Conservation (phyloP, 1,284 basidiomycete species). For the Clitocybe nebularis region DNA sequence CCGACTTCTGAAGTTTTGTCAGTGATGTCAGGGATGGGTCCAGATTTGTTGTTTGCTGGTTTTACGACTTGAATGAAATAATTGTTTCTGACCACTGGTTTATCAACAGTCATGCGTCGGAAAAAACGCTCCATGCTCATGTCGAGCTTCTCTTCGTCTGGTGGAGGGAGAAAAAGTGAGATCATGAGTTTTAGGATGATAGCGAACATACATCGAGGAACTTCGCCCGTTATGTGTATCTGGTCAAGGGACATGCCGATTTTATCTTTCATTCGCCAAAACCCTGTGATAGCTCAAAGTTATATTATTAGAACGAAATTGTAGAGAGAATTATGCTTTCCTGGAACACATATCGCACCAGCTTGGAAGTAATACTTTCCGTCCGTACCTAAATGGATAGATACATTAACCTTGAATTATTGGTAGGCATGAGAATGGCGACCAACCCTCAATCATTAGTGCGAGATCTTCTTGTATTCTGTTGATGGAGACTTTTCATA, state of each 20-base stretch:
- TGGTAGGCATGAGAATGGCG: neutral
- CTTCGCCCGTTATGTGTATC: slow-evolving; percentile 66
- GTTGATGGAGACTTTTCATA: neutral
- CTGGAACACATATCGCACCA: slow-evolving; percentile 65
- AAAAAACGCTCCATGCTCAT: slow-evolving; percentile 70
- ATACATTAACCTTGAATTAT: neutral
- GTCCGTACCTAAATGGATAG: slow-evolving; percentile 43
- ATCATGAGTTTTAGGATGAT: slow-evolving; percentile 1
- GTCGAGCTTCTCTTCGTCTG: slow-evolving; percentile 65
- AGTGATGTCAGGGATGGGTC: slow-evolving; percentile 1
- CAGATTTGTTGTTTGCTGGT: slow-evolving; percentile 18
- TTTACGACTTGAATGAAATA: slow-evolving; percentile 60
- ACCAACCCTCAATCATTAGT: slow-evolving; percentile 70
- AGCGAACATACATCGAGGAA: slow-evolving; percentile 60
- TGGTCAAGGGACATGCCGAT: slow-evolving; percentile 69
- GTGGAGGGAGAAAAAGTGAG: neutral
- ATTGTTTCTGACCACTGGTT: slow-evolving; percentile 73
- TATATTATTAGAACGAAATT: slow-evolving; percentile 1
- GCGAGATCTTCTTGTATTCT: slow-evolving; percentile 71
- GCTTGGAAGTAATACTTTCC: slow-evolving; percentile 72
- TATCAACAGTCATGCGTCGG: slow-evolving; percentile 56
- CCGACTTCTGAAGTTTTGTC: slow-evolving; percentile 26
- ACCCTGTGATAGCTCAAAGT: slow-evolving; percentile 42
- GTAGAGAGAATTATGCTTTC: slow-evolving; percentile 27
- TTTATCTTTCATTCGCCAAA: slow-evolving; percentile 77